These are phyloP conservation scores for Bipolaris gigantea DNA, from an alignment of 2,329 filamentous ascomycete species.

Conservation along the genomic window DNA sequence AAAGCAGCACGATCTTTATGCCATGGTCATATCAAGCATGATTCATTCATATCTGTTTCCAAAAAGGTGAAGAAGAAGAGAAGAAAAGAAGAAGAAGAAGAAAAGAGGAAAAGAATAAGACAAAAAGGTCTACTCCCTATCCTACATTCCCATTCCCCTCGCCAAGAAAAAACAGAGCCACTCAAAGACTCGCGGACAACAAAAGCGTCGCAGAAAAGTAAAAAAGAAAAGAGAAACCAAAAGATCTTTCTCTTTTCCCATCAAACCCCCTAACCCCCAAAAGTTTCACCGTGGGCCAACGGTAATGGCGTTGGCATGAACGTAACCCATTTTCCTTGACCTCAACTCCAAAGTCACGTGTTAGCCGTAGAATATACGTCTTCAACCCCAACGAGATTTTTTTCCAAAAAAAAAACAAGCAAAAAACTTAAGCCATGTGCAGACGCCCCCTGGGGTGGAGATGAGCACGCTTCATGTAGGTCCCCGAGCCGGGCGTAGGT, in stretches of 20 bases:
- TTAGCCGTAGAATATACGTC: background rate
- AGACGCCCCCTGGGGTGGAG: background rate
- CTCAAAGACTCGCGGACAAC: constrained; percentile 13
- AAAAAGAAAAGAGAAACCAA: background rate
- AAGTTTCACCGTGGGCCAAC: no score
- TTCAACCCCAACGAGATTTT: background rate
- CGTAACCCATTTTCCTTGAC: background rate
- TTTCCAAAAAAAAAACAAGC: no score
- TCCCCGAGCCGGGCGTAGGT: constrained; percentile 8
- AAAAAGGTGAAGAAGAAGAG: no score
- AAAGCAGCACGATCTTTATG: background rate
- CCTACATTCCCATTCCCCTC: background rate
- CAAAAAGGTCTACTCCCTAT: background rate
- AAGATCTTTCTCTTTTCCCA: background rate
- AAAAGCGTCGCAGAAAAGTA: constrained; percentile 15
- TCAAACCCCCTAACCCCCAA: background rate
- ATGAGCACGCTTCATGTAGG: constrained; percentile 16
- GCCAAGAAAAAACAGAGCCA: constrained; percentile 13
- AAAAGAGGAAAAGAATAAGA: background rate
- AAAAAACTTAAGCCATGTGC: constrained; percentile 8
- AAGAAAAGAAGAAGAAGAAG: no score
- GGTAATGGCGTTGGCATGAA: no score
- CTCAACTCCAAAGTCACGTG: background rate
- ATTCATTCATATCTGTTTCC: no score
- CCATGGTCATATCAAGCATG: constrained; percentile 1